phyloP scores from a whole-genome alignment of 495 filamentous ascomycete species.

The Penicillium mononematosum region DNA sequence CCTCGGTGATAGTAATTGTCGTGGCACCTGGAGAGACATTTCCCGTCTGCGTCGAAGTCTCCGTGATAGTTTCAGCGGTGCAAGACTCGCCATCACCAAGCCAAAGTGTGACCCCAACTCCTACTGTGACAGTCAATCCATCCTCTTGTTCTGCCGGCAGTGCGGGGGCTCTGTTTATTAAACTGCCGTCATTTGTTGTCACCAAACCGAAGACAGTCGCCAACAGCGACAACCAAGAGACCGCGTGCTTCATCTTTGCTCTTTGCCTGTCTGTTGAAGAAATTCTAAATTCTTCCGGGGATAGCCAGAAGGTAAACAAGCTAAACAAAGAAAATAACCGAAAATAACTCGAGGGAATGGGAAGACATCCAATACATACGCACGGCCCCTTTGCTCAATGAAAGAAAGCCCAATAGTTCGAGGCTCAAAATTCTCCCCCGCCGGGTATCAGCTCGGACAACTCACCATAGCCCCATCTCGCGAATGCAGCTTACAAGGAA shows the following conservation, averaged over 20 bases:
- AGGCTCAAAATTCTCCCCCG: neutral
- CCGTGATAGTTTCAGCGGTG: conserved; percentile 15
- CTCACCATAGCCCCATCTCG: neutral
- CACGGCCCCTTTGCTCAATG: conserved; percentile 11
- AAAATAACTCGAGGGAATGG: neutral
- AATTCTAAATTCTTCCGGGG: neutral
- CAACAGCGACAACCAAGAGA: conserved; percentile 16
- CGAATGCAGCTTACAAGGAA: neutral
- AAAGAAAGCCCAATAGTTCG: neutral
- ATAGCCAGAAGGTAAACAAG: neutral
- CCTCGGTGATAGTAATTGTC: neutral
- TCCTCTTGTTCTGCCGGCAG: neutral
- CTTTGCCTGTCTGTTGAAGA: conserved; percentile 2
- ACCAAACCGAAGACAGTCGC: conserved; percentile 7
- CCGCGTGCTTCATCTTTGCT: conserved; percentile 17
- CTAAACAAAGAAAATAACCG: neutral
- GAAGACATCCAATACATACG: neutral
- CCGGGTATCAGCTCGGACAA: neutral
- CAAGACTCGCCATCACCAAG: conserved; percentile 9
- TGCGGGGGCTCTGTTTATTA: neutral
- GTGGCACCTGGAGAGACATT: neutral
- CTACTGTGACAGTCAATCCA: conserved; percentile 10
- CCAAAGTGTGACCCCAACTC: conserved; percentile 15
- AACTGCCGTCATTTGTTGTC: neutral
- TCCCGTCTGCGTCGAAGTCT: conserved; percentile 10